Base-by-base conservation (phyloP, 352 stramenopile genomes). In the Pythium rishiriense region DNA sequence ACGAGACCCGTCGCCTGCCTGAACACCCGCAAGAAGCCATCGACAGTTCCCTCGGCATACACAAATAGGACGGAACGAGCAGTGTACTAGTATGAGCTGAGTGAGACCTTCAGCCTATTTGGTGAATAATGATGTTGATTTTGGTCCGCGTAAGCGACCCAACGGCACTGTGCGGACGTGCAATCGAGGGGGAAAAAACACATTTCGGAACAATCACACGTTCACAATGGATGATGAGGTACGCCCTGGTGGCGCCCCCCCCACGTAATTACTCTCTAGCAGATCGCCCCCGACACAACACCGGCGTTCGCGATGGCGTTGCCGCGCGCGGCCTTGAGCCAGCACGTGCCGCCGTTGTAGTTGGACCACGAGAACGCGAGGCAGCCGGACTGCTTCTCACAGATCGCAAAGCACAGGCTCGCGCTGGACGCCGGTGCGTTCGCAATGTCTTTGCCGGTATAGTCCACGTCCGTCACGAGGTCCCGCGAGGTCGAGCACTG, bases 271-370 rank as follows among this genome's bases (percentile, higher is more conserved):
- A n/a, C n/a, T n/a, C 19, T 26, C 42, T 51, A 62, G 55, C 55
- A 54, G 22, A 62, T 50, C 31, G 57, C 54, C 28, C 53, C 53
- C 12, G 62, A 68, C 26, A 33, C 47, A 22, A 57, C 52, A 11
- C 22, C 52, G 33, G 9, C 33, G 22, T 57, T 68, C 15, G 22
- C 28, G 21, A 11, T 35, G 12, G 50, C 22, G 21, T 21, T 4
- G 11, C 37, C 47, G 26, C 43, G 33, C 8, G 14, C 15, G 22
- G 49, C 41, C 62, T 68, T 68, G 52, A 68, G 53, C 52, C 55
- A 69, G 54, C 70, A 81, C 24, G 68, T 78, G 31, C 73, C 73
- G 12, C 62, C 54, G 46, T 66, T 64, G 57, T 69, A 60, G 25
- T 65, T 64, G 17, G 39, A 62, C 73, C 73, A 80, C 26, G 67